These are phyloP conservation scores for Knufia petricola DNA, from an alignment of 2,329 filamentous ascomycete genomes.

Conservation along the genomic window DNA sequence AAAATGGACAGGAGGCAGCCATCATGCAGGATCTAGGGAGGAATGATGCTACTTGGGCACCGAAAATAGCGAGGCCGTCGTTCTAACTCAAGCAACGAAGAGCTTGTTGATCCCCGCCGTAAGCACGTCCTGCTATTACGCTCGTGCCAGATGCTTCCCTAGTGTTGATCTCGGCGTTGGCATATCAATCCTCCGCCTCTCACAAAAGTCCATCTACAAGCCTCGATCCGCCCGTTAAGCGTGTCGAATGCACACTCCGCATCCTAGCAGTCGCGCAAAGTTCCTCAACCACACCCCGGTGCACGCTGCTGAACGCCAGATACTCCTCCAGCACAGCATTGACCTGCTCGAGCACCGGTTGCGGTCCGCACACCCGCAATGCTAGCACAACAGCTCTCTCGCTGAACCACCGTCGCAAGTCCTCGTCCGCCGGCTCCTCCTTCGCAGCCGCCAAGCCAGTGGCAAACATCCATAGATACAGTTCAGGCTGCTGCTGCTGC, in stretches of 20 bases:
- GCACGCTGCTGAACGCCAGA: constrained; percentile 1
- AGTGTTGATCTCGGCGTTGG: too few species aligned
- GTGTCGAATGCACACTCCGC: neutral
- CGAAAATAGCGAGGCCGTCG: too few species aligned
- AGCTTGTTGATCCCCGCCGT: too few species aligned
- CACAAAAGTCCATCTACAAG: too few species aligned
- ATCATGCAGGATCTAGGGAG: too few species aligned
- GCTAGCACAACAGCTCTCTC: neutral
- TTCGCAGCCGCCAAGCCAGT: neutral
- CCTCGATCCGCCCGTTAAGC: too few species aligned
- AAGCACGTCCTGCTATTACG: too few species aligned
- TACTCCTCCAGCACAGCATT: neutral
- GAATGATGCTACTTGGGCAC: too few species aligned
- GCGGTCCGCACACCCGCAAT: neutral
- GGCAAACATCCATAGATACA: constrained; percentile 6
- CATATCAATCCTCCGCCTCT: too few species aligned
- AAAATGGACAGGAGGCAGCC: too few species aligned
- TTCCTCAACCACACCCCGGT: neutral
- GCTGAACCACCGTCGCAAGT: neutral
- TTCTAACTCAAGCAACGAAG: too few species aligned
- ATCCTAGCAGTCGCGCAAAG: neutral
- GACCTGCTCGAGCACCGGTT: neutral
- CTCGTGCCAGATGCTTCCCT: too few species aligned
- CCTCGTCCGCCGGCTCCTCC: neutral
- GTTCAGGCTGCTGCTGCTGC: neutral